Conservation (phyloP, 257 asterid genomes). For the Eustoma russellianum region DNA sequence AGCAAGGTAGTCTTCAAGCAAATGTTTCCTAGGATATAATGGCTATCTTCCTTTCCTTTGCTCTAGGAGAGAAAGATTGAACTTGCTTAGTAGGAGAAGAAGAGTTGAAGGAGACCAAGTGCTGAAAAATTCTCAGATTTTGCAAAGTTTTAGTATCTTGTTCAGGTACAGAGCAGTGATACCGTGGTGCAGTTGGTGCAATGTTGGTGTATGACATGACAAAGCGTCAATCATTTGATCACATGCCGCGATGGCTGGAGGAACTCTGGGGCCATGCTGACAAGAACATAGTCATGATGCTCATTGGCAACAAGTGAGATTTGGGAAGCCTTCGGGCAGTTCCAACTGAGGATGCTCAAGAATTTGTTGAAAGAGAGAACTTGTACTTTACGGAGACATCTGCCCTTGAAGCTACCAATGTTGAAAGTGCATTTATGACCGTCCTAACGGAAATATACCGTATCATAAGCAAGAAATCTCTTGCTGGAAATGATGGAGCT, state of each 20-base stretch:
- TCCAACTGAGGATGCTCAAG: conserved; percentile 78
- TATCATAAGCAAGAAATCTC: conserved; percentile 58
- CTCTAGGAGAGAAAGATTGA: no score
- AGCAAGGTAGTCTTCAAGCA: no score
- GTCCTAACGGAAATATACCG: conserved; percentile 50
- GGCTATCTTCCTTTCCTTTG: no score
- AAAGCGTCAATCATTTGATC: conserved; percentile 79
- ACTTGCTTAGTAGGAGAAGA: no score
- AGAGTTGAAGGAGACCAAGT: no score
- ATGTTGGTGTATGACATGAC: conserved; percentile 79
- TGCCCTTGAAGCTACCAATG: conserved; percentile 72
- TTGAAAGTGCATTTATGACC: conserved; percentile 59
- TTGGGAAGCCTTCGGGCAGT: conserved; percentile 71
- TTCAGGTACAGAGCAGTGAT: conserved; percentile 81
- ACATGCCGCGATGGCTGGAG: conserved; percentile 89
- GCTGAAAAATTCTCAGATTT: no score
- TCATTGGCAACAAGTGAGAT: conserved; percentile 69
- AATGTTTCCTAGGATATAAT: no score
- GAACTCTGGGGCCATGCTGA: conserved; percentile 80
- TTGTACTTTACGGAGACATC: conserved; percentile 86
- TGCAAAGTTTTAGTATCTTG: no score
- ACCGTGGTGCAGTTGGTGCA: conserved; percentile 94
- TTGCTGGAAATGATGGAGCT: conserved; percentile 27
- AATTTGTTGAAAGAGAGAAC: conserved; percentile 80
- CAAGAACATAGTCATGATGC: conserved; percentile 82